Base-by-base conservation (phyloP, 2,329 filamentous ascomycete species). In the Aspergillus sp. region DNA sequence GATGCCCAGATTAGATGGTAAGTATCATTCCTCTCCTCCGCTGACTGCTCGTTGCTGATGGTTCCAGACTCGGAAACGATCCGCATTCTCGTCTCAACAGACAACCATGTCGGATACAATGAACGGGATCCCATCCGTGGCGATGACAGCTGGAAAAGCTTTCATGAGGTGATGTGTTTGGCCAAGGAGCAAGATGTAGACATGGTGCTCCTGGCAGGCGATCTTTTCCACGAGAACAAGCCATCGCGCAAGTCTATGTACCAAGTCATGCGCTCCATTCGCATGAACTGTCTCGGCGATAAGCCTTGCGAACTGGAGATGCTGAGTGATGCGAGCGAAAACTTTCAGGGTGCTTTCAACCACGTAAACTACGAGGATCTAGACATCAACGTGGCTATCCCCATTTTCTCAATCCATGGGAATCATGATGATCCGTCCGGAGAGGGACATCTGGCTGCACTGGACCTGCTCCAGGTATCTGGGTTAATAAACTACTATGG, bases 351-450 rank as follows among this genome's bases (percentile, higher is more conserved):
- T 6, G 89, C 92, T 0, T 96, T 97, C 72, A 89, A 92, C 53
- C 91, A 97, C 74, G 94, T 97, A 77, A 99, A 99, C 77, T 99
- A 99, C 77, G 92, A 98, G 76, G 95, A 99, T 70, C 87, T 91
- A 23, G 92, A 99, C 69, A 97, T 99, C 76, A 99, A 99, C 70
- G 87, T 99, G 62, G 91, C 93, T 1, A 97, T 98, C 58, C 95
- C 95, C 0, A 92, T 99, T 28, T 99, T 99, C 74, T 97, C 94
- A 0, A 99, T 99, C 43, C 96, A 99, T 70, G 95, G 95, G 49
- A 99, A 99, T 71, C 95, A 99, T 74, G 95, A 99, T 72, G 95
- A 99, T 73, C 95, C 95, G 0, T 96, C 93, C n/a, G 95, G 95
- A 9, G 93, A 97, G 70, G 95, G 93, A 10, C 91, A 96, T 73